Base-by-base conservation (phyloP, 2,329 filamentous ascomycete species). In the Penicillium verrucosum region DNA sequence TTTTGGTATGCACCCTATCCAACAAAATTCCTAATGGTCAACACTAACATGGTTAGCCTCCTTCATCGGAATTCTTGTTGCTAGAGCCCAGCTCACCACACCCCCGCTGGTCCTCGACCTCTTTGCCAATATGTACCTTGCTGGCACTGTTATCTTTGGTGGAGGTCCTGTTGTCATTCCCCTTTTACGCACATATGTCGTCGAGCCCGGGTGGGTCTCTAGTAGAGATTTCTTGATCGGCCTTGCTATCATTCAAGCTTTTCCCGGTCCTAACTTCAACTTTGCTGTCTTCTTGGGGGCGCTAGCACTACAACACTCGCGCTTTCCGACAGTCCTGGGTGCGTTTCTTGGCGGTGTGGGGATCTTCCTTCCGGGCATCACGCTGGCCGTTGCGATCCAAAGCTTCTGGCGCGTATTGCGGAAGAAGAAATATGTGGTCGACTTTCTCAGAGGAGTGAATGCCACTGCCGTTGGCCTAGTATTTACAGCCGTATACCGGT, bases 121-220 rank as follows among this genome's bases (percentile, higher is more conserved):
- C 25, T 90, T 91, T 64, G 79, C 86, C 5, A 90, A 89, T 69
- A 82, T 91, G 73, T 90, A 87, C 65, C 83, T 90, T 0, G 88
- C 88, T 0, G 88, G 88, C 0, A 90, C 88, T 1, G 82, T 87
- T 56, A 86, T 85, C 60, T 84, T 86, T 48, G 85, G 85, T 4
- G 85, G 85, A 2, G 85, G 85, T 0, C 85, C 85, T 0, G 85
- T 87, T 0, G 85, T 88, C 0, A 86, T 88, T 43, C 85, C 85
- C 0, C 77, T 88, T 0, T 75, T 88, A 1, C 77, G 84, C 18
- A 80, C 85, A 36, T 77, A 77, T 62, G 77, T 90, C 36, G 88
- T 90, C 0, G 78, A 80, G 0, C 85, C 87, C 25, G 85, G 85
- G 7, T 91, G 87, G 87, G 87, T 91, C 0, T 83, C 81, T 0